Evolutionary conservation across 202 grass and related monocot genomes (phyloP).

Genomic region (Panicum hallii): DNA sequence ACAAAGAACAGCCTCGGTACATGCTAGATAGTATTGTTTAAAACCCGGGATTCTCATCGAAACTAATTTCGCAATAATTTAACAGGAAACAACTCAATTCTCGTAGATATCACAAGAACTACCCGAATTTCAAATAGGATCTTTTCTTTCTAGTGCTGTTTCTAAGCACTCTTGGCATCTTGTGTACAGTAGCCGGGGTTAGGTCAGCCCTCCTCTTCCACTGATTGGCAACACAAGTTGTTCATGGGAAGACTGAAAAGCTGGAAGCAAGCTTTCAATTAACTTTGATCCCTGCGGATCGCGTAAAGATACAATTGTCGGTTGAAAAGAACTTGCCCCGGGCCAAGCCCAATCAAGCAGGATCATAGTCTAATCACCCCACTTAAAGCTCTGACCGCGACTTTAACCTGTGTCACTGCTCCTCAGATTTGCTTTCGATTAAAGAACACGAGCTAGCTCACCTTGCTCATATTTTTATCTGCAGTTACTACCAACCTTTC

Average conservation of each 20-base stretch:
- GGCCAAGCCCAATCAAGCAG: slow-evolving; percentile 39
- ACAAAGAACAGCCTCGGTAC: background rate
- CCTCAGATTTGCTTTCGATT: slow-evolving; percentile 49
- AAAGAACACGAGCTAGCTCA: slow-evolving; percentile 20
- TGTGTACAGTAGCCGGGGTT: slow-evolving; percentile 33
- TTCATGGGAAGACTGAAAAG: slow-evolving; percentile 42
- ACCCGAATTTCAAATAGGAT: background rate
- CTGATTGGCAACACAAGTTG: slow-evolving; percentile 32
- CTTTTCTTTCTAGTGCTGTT: background rate
- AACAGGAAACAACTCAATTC: background rate
- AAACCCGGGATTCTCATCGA: background rate
- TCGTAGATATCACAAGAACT: too few relatives aligned
- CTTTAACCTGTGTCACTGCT: slow-evolving; percentile 47
- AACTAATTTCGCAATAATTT: background rate
- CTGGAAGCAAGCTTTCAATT: slow-evolving; percentile 54
- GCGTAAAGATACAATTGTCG: slow-evolving; percentile 62
- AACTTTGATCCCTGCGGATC: slow-evolving; percentile 47
- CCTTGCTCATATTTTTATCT: slow-evolving; percentile 29
- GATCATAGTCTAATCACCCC: slow-evolving; percentile 51
- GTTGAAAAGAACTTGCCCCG: slow-evolving; percentile 50
- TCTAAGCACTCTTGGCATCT: background rate
- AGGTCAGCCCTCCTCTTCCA: slow-evolving; percentile 38
- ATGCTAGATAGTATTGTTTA: background rate
- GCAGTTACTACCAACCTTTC: background rate
- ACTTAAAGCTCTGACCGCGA: slow-evolving; percentile 40